Evolutionary conservation across 768 basidiomycete species (phyloP).

Genomic region (Trametes villosa): DNA sequence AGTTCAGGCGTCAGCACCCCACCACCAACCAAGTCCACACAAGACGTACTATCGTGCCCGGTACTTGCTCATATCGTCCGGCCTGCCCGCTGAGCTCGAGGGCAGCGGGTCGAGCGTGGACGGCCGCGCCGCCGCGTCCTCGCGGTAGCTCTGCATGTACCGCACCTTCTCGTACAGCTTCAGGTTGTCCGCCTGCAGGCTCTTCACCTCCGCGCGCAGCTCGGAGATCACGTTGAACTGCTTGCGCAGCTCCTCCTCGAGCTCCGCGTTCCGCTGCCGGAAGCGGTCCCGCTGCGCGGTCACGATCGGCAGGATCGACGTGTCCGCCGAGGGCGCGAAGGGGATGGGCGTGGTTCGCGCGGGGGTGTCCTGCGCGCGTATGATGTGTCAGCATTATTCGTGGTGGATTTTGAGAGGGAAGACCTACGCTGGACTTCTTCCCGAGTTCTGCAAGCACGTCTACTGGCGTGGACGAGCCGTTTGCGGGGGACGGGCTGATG

Average conservation of each 20-base stretch:
- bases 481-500: constrained; percentile 28
- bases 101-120: constrained; percentile 76
- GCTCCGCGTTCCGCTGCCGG: constrained; percentile 93
- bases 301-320: constrained; percentile 96
- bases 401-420: background rate
- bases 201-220: constrained; percentile 74
- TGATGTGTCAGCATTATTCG: background rate
- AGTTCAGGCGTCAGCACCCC: background rate
- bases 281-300: constrained; percentile 98
- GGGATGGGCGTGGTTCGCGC: constrained; percentile 67
- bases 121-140: constrained; percentile 58
- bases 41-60: constrained; percentile 73
- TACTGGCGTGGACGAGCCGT: constrained; percentile 33
- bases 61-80: constrained; percentile 88
- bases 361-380: constrained; percentile 27
- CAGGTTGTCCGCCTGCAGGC: constrained; percentile 91
- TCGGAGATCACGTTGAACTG: constrained; percentile 96
- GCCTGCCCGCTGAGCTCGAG: constrained; percentile 40
- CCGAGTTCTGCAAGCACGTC: constrained; percentile 80
- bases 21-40: background rate
- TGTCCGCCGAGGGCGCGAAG: constrained; percentile 79
- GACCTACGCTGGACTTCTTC: constrained; percentile 50
- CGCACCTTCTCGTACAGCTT: constrained; percentile 99
- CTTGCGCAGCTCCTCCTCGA: constrained; percentile 97
- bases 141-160: constrained; percentile 96